Percentiles rank a stretch among this genome's conserved stretches.
Conservation (phyloP, 768 basidiomycete genomes). For the Psilocybe cubensis region DNA sequence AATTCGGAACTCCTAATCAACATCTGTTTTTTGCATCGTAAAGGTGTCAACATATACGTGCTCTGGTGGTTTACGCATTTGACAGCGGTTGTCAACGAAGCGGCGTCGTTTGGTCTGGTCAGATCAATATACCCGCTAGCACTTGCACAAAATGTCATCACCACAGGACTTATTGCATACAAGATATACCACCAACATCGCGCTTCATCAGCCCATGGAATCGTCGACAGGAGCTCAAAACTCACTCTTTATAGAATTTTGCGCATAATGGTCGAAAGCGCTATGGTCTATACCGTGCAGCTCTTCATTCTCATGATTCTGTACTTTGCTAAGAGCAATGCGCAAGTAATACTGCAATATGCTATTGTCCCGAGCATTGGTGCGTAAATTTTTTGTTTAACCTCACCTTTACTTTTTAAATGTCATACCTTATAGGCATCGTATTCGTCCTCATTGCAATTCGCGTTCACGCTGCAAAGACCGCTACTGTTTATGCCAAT, state of each 20-base stretch:
- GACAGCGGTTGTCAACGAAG: background rate
- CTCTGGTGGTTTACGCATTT: conserved; percentile 28
- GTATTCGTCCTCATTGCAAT: background rate
- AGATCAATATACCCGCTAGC: conserved; percentile 27
- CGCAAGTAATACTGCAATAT: conserved; percentile 19
- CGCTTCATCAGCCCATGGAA: conserved; percentile 13
- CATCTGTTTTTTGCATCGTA: background rate
- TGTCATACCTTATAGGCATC: background rate
- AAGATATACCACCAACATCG: conserved; percentile 25
- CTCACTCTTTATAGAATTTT: background rate
- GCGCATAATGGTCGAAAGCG: conserved; percentile 23
- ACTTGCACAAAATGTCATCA: conserved; percentile 29
- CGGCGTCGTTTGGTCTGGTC: conserved; percentile 14
- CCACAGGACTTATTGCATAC: conserved; percentile 27
- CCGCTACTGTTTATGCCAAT: background rate
- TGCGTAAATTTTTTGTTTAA: conserved; percentile 5
- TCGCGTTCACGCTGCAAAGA: background rate
- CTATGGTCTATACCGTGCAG: conserved; percentile 25
- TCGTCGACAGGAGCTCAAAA: conserved; percentile 5
- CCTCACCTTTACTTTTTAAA: background rate
- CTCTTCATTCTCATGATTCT: conserved; percentile 24
- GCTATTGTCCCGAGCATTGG: conserved; percentile 28
- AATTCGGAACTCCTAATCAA: no score
- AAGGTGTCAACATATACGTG: conserved; percentile 21
- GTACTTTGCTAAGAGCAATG: conserved; percentile 14